phyloP scores from a whole-genome alignment of 176 grass and related monocot species.

The Neostapfia colusana region DNA sequence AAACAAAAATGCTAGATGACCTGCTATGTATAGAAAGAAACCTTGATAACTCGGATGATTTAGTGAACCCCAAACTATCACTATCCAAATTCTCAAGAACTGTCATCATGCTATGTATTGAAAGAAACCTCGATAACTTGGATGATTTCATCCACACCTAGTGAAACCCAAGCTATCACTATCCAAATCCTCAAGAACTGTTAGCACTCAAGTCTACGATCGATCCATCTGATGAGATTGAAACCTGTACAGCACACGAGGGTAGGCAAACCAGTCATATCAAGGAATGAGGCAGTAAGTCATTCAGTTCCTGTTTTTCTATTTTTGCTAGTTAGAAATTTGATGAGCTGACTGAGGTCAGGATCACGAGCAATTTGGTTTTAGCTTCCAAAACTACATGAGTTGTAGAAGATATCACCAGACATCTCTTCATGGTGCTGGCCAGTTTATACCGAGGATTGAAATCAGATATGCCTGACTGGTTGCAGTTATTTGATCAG shows the following conservation, averaged over 20 bases:
- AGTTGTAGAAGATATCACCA: neutral
- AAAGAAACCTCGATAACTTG: neutral
- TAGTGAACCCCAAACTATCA: neutral
- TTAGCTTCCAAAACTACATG: neutral
- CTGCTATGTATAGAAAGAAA: neutral
- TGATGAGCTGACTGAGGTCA: no score
- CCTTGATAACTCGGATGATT: neutral
- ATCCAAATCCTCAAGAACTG: slow-evolving; percentile 33
- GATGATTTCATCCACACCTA: slow-evolving; percentile 28
- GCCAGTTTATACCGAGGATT: no score
- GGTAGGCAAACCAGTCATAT: no score
- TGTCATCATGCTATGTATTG: no score
- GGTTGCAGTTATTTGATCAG: no score
- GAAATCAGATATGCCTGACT: no score
- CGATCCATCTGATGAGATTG: slow-evolving; percentile 20
- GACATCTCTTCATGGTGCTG: neutral
- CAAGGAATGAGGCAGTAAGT: no score
- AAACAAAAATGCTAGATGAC: neutral
- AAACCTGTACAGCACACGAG: no score
- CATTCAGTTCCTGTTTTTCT: no score
- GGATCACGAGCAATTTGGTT: neutral
- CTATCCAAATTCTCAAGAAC: slow-evolving; percentile 30
- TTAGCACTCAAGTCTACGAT: slow-evolving; percentile 38
- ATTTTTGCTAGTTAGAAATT: no score
- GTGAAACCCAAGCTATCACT: neutral